A percentile compares a stretch with the other conserved stretches of the same genome.
phyloP scores from a whole-genome alignment of 495 filamentous ascomycete species.

The Trichoderma erinaceum region DNA sequence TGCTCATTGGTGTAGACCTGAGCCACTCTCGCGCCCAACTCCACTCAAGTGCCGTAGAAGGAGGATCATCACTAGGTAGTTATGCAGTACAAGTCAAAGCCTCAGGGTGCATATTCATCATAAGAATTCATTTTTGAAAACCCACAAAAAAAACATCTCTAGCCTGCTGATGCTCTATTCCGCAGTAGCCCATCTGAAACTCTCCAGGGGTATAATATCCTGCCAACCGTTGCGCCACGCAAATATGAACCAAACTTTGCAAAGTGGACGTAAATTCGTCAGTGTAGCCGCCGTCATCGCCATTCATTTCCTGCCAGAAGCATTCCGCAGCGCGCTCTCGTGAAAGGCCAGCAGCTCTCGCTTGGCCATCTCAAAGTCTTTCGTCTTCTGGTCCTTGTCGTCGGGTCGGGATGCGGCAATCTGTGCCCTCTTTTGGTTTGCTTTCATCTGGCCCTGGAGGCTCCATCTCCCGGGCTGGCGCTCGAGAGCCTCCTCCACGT shows the following conservation, averaged over 20 bases:
- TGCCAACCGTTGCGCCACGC: neutral
- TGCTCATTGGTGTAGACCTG: neutral
- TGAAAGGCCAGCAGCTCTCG: slow-evolving; percentile 25
- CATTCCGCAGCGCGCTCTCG: neutral
- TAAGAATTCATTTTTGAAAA: neutral
- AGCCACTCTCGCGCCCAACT: neutral
- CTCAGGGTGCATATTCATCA: neutral
- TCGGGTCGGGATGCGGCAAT: slow-evolving; percentile 15
- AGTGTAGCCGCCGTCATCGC: neutral
- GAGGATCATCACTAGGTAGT: neutral
- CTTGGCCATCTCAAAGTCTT: slow-evolving; percentile 35
- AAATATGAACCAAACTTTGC: neutral
- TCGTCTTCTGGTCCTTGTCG: slow-evolving; percentile 25
- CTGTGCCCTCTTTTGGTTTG: slow-evolving; percentile 13
- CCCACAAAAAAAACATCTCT: neutral
- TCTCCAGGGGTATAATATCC: slow-evolving; percentile 3
- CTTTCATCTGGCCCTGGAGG: slow-evolving; percentile 34
- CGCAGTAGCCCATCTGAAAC: neutral
- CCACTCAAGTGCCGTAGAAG: neutral
- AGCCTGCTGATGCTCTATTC: slow-evolving; percentile 1
- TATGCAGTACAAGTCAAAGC: neutral
- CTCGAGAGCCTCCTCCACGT: slow-evolving; percentile 36
- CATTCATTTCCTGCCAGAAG: neutral
- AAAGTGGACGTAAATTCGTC: slow-evolving; percentile 7
- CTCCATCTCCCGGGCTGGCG: slow-evolving; percentile 32